These are phyloP conservation scores for Cyclospora cayetanensis DNA, from an alignment of 169 alveolate genomes.

Conservation along the genomic window DNA sequence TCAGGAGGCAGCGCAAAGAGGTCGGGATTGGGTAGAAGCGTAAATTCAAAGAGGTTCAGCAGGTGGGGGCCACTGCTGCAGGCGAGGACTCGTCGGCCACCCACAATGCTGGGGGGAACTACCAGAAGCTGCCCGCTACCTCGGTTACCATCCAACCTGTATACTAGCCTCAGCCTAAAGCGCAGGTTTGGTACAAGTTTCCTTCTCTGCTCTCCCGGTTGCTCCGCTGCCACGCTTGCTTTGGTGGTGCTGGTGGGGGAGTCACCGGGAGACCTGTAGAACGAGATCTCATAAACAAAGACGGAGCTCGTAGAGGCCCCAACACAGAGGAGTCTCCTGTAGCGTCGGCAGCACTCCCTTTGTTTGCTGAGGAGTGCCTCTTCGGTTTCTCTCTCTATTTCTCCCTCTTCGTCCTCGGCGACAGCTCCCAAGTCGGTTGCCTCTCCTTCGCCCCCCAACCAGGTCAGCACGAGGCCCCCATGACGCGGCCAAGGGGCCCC, in stretches of 20 bases:
- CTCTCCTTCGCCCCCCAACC: background rate
- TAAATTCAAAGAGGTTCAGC: background rate
- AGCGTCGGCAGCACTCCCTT: background rate
- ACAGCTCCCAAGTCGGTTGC: background rate
- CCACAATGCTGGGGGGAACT: conserved; percentile 18
- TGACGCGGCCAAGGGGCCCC: background rate
- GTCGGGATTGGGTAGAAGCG: background rate
- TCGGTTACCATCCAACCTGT: conserved; percentile 53
- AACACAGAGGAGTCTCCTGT: background rate
- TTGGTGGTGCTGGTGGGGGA: conserved; percentile 34
- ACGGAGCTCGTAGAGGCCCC: conserved; percentile 5
- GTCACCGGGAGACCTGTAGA: background rate
- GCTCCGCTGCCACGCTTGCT: conserved; percentile 9
- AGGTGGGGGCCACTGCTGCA: conserved; percentile 39
- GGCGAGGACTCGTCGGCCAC: conserved; percentile 31
- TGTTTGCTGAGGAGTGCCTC: background rate
- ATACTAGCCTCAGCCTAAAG: conserved; percentile 44
- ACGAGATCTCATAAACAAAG: conserved; percentile 11
- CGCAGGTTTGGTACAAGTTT: conserved; percentile 8
- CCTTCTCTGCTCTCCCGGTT: conserved; percentile 31
- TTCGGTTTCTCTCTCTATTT: background rate
- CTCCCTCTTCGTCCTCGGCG: background rate
- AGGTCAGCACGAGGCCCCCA: background rate
- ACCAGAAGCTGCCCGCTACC: background rate
- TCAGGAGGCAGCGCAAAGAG: background rate